These are phyloP conservation scores for Smallanthus sonchifolius DNA, from an alignment of 129 eudicot species.

Conservation along the genomic window DNA sequence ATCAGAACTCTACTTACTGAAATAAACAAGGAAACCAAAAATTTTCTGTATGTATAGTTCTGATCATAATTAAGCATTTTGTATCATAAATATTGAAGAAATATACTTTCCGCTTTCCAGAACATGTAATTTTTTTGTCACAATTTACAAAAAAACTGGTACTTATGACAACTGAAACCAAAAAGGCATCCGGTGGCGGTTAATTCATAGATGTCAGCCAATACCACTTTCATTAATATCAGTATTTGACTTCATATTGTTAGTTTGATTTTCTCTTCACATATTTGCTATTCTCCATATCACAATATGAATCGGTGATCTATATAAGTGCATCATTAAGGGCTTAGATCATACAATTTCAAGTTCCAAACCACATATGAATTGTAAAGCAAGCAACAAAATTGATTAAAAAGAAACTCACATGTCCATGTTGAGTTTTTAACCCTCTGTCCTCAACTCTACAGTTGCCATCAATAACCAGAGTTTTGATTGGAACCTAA, in stretches of 20 bases:
- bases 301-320: not conserved
- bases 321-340: not conserved
- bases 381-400: constrained; percentile 14
- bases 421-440: constrained; percentile 99
- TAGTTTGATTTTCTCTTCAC: not conserved
- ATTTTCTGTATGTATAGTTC: not conserved
- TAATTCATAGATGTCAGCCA: not conserved
- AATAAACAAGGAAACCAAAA: not conserved
- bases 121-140: not conserved
- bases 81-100: not conserved
- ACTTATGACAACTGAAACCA: not conserved
- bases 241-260: constrained; percentile 10
- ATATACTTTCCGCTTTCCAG: not conserved
- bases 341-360: constrained; percentile 11
- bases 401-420: constrained; percentile 33
- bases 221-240: not conserved
- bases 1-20: not conserved
- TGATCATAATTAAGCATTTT: not conserved
- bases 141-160: not conserved
- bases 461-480: constrained; percentile 94
- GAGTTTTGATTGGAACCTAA: constrained; percentile 94
- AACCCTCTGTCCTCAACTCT: constrained; percentile 98
- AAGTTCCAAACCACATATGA: constrained; percentile 5
- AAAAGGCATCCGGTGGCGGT: not conserved
- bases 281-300: not conserved